Percentiles rank a stretch among this genome's conserved stretches.
Evolutionary conservation across 2,329 filamentous ascomycete species (phyloP).

Genomic region (Aspergillus sp.): DNA sequence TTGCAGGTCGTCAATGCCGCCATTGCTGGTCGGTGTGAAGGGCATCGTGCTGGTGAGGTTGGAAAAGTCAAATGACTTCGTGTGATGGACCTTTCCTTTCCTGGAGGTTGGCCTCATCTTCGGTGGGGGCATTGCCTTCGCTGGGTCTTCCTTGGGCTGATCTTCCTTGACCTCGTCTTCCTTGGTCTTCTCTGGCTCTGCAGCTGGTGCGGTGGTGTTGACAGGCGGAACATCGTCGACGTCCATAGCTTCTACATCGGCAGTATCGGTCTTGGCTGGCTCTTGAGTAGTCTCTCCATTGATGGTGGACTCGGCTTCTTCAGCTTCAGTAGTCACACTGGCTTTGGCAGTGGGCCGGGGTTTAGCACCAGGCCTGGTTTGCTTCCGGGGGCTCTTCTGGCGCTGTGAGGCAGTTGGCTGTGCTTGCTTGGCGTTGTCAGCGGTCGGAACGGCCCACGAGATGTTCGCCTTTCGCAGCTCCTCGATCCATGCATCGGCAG

Average conservation of each 20-base stretch:
- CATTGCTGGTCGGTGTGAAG: constrained; percentile 47
- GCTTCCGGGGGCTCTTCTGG: constrained; percentile 39
- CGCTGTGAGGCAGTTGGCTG: constrained; percentile 24
- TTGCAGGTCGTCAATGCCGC: constrained; percentile 55
- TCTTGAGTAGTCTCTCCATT: constrained; percentile 22
- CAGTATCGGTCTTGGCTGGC: constrained; percentile 18
- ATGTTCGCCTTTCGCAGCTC: constrained; percentile 39
- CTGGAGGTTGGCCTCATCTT: constrained; percentile 13
- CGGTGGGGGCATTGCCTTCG: constrained; percentile 17
- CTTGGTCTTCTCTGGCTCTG: constrained; percentile 9
- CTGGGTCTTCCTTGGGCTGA: not conserved
- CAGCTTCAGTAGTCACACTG: constrained; percentile 42
- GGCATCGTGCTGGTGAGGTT: constrained; percentile 54
- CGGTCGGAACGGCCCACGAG: constrained; percentile 35
- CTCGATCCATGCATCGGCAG: constrained; percentile 42
- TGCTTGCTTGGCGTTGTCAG: constrained; percentile 27
- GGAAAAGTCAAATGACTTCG: constrained; percentile 48
- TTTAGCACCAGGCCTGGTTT: constrained; percentile 30
- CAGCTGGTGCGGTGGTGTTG: constrained; percentile 10
- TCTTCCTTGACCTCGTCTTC: not conserved
- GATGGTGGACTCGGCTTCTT: constrained; percentile 38
- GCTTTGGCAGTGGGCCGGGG: constrained; percentile 32
- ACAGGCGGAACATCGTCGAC: constrained; percentile 43
- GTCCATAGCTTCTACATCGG: constrained; percentile 48
- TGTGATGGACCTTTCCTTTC: constrained; percentile 8